These are phyloP conservation scores for Aspergillus sp. DNA, from an alignment of 2,329 filamentous ascomycete genomes.

Conservation along the genomic window DNA sequence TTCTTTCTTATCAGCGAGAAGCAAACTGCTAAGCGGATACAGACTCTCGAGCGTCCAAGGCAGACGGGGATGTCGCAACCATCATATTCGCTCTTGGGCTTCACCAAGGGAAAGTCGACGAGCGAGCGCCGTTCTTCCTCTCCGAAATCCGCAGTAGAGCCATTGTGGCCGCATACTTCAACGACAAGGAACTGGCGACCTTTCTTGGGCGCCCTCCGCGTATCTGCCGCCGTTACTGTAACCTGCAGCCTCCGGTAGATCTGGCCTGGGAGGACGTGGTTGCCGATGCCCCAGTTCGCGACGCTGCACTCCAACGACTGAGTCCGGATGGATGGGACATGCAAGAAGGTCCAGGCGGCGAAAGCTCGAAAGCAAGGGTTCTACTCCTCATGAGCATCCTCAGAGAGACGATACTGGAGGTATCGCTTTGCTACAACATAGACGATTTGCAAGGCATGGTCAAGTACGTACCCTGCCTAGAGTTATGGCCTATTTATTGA, in stretches of 20 bases:
- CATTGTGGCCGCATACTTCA: slow-evolving; percentile 42
- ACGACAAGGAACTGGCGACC: slow-evolving; percentile 47
- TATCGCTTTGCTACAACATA: too few species aligned
- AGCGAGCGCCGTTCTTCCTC: slow-evolving; percentile 33
- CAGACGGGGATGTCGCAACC: slow-evolving; percentile 44
- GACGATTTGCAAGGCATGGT: slow-evolving; percentile 1
- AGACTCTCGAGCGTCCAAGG: slow-evolving; percentile 47
- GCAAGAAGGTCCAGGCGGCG: background rate
- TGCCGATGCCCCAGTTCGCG: slow-evolving; percentile 7
- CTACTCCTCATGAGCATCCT: too few species aligned
- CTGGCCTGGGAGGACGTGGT: slow-evolving; percentile 20
- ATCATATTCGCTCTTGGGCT: slow-evolving; percentile 46
- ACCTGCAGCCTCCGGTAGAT: slow-evolving; percentile 21
- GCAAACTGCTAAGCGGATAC: background rate
- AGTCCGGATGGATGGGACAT: slow-evolving; percentile 24
- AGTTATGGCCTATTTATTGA: background rate
- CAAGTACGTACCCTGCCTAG: background rate
- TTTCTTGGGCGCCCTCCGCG: slow-evolving; percentile 49
- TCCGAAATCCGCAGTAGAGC: slow-evolving; percentile 34
- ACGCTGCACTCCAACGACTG: slow-evolving; percentile 12
- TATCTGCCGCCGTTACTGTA: slow-evolving; percentile 40
- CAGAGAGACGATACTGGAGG: too few species aligned
- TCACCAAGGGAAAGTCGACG: slow-evolving; percentile 33
- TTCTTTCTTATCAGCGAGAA: background rate
- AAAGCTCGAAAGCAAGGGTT: too few species aligned